Base-by-base conservation (phyloP, 2,329 filamentous ascomycete genomes). In the Curvularia spicifera region DNA sequence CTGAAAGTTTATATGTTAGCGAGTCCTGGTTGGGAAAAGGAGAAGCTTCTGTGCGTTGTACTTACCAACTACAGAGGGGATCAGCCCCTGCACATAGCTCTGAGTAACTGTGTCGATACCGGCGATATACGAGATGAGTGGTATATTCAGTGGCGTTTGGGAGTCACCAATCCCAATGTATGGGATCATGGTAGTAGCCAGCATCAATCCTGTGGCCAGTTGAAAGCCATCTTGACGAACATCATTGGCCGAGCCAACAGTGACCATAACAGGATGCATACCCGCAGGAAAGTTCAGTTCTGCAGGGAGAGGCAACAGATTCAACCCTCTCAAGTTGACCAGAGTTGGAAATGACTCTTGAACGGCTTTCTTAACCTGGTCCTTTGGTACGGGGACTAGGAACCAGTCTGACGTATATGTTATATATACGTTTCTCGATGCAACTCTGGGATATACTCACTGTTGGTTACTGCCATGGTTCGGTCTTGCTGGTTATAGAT, bases 191-290 rank as follows among this genome's bases (percentile, higher is more conserved):
- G 51, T 48, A 28, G 33, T 40, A n/a, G 33, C 51, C 12, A 22
- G 18, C 54, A 58, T 51, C 10, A 61, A 42, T 2, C 42, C 44
- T 4, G 49, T 52, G n/a, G 50, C 51, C 24, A 61, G 42, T 22
- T 58, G 51, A 3, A 59, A 24, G 22, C 44, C 49, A 10, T 43
- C 50, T 46, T 59, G 57, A 7, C 57, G 53, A n/a, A 59, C 51
- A 18, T 59, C 57, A 46, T 39, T 43, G 46, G 48, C 40, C 7
- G 29, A 26, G n/a, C 48, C 57, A 9, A 42, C 49, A 12, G 35
- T 20, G 8, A 53, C 57, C 15, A 59, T 28, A 4, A 59, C 57
- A 7, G 59, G 59, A 39, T 61, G 59, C 53, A 49, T 62, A 12
- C 22, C 52, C 15, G 26, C 33, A 1, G 44, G 48, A 18, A 61